phyloP scores from a whole-genome alignment of 2,329 filamentous ascomycete genomes.

The Periconia macrospinosa region DNA sequence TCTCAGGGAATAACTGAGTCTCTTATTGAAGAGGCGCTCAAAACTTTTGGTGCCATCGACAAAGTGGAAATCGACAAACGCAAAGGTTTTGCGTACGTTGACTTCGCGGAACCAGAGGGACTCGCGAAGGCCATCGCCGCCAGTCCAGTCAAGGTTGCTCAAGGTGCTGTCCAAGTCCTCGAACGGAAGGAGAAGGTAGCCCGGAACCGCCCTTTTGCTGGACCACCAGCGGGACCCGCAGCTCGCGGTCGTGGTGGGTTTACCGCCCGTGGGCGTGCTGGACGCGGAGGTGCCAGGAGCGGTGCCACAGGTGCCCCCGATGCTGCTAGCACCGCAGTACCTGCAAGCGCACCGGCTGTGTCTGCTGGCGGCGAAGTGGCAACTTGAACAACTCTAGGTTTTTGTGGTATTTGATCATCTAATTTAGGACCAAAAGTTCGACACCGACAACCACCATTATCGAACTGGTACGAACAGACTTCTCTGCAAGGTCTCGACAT shows the following conservation, averaged over 20 bases:
- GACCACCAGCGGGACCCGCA: slow-evolving; percentile 28
- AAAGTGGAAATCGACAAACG: slow-evolving; percentile 91
- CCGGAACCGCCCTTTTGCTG: slow-evolving; percentile 29
- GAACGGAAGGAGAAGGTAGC: slow-evolving; percentile 68
- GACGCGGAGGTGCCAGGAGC: slow-evolving; percentile 28
- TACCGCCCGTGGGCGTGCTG: slow-evolving; percentile 35
- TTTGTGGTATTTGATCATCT: not conserved
- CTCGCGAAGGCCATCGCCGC: slow-evolving; percentile 79
- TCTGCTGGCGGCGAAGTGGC: slow-evolving; percentile 14
- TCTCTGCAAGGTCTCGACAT: not conserved
- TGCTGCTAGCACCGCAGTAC: slow-evolving; percentile 10
- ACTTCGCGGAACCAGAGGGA: slow-evolving; percentile 74
- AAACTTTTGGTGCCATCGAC: slow-evolving; percentile 71
- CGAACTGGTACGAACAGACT: not conserved
- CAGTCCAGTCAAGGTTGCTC: slow-evolving; percentile 79
- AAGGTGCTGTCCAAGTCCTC: slow-evolving; percentile 83
- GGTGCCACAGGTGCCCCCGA: slow-evolving; percentile 2
- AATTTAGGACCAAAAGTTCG: not conserved
- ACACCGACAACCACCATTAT: not conserved
- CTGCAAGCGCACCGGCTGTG: slow-evolving; percentile 11
- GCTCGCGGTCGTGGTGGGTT: slow-evolving; percentile 35
- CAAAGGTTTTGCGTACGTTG: slow-evolving; percentile 91
- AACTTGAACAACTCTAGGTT: slow-evolving; percentile 8
- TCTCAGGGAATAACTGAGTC: slow-evolving; percentile 90
- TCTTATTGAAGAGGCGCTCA: slow-evolving; percentile 73